A percentile compares a stretch with the other conserved stretches of the same genome.
Conservation (phyloP, 2,329 filamentous ascomycete species). For the Botrytis deweyae region DNA sequence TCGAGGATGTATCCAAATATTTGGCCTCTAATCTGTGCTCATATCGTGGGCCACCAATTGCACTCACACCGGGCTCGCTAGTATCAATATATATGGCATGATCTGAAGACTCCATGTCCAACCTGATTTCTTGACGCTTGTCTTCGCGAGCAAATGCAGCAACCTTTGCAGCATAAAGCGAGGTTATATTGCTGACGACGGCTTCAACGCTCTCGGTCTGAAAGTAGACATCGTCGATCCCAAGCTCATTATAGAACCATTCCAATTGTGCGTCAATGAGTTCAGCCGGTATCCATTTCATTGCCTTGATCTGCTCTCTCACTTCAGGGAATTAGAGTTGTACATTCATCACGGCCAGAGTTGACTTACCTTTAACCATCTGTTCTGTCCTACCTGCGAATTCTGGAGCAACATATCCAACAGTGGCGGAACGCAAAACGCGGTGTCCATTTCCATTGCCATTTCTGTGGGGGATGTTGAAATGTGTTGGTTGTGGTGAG, state of each 20-base stretch:
- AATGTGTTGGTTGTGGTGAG: conserved; percentile 84
- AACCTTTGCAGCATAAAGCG: conserved; percentile 94
- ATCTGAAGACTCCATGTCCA: conserved; percentile 92
- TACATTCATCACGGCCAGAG: neutral
- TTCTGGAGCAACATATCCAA: conserved; percentile 91
- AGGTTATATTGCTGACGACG: conserved; percentile 92
- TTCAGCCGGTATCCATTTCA: conserved; percentile 78
- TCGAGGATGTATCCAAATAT: conserved; percentile 78
- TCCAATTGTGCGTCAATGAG: conserved; percentile 82
- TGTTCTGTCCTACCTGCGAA: conserved; percentile 92
- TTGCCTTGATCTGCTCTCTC: conserved; percentile 71
- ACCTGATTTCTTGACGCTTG: conserved; percentile 87
- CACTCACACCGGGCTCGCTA: conserved; percentile 80
- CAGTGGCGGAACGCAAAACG: conserved; percentile 80
- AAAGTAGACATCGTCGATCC: conserved; percentile 99
- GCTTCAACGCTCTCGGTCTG: conserved; percentile 82
- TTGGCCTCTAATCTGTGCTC: conserved; percentile 93
- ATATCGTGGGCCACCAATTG: conserved; percentile 79
- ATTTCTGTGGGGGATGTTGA: conserved; percentile 65
- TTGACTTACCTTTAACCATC: conserved; percentile 35
- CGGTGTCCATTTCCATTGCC: conserved; percentile 61
- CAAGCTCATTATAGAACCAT: conserved; percentile 98
- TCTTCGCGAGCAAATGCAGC: conserved; percentile 91
- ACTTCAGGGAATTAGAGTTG: conserved; percentile 30
- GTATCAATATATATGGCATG: conserved; percentile 99